These are phyloP conservation scores for Chytriomyces hyalinus DNA, from an alignment of 192 early-diverging fungal species.

Conservation along the genomic window DNA sequence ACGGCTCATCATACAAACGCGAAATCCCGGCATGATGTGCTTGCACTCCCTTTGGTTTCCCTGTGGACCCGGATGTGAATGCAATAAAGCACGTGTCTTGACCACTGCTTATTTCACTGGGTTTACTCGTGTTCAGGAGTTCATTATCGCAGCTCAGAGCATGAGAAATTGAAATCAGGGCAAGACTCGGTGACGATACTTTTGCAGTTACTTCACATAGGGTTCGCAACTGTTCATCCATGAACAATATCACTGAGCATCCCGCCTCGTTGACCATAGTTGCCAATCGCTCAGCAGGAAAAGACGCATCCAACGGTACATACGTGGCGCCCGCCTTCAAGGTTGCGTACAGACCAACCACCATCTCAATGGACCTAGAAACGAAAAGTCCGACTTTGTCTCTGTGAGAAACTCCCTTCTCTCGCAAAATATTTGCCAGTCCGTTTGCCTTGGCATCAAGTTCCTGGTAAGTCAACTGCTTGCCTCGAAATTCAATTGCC, in stretches of 20 bases:
- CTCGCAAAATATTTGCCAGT: neutral
- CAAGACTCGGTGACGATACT: neutral
- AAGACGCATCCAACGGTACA: constrained; percentile 30
- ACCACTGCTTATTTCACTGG: neutral
- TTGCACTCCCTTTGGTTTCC: constrained; percentile 49
- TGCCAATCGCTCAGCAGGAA: constrained; percentile 41
- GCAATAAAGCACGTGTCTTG: constrained; percentile 27
- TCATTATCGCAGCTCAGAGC: neutral
- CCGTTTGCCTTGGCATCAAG: neutral
- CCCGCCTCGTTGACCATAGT: constrained; percentile 31
- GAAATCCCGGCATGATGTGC: constrained; percentile 34
- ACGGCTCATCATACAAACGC: constrained; percentile 20
- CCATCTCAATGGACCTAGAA: constrained; percentile 39
- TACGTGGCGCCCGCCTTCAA: constrained; percentile 44
- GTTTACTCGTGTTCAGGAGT: neutral
- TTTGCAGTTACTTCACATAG: no score
- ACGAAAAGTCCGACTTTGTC: constrained; percentile 34
- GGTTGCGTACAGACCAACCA: constrained; percentile 33
- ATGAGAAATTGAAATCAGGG: neutral
- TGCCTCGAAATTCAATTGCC: neutral
- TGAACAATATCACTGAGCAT: constrained; percentile 12
- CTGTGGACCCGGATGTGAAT: constrained; percentile 51
- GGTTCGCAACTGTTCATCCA: neutral
- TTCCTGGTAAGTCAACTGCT: neutral
- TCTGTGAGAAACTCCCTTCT: constrained; percentile 29